These are phyloP conservation scores for Crotalaria pallida DNA, from an alignment of 306 rosid species.

Conservation along the genomic window DNA sequence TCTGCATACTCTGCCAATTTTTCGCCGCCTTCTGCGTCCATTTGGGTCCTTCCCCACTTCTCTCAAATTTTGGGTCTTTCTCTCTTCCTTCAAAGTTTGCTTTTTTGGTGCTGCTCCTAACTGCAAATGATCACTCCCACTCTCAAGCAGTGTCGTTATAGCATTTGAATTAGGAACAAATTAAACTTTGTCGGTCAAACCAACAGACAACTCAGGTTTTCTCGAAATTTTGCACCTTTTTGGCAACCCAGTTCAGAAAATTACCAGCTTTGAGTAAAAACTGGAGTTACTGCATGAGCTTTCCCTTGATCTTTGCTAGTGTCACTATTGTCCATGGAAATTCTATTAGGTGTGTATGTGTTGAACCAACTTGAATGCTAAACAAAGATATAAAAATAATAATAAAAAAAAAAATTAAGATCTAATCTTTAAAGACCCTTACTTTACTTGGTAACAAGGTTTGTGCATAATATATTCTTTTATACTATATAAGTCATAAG, in stretches of 20 bases:
- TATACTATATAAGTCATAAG: background rate
- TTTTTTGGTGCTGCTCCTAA: conserved; percentile 24
- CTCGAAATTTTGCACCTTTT: conserved; percentile 30
- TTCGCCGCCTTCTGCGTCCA: conserved; percentile 67
- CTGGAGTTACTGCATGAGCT: conserved; percentile 18
- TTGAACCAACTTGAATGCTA: conserved; percentile 19
- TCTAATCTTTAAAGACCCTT: conserved; percentile 27
- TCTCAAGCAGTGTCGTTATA: conserved; percentile 18
- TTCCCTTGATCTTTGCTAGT: conserved; percentile 29
- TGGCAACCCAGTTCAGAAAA: conserved; percentile 7
- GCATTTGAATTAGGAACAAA: conserved; percentile 58
- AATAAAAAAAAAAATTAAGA: conserved; percentile 22
- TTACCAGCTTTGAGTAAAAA: conserved; percentile 20
- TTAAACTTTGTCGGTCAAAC: conserved; percentile 20
- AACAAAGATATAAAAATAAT: background rate
- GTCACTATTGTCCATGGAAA: conserved; percentile 29
- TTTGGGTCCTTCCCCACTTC: conserved; percentile 30
- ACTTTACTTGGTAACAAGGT: conserved; percentile 39
- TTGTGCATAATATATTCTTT: conserved; percentile 28
- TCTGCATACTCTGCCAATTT: conserved; percentile 41
- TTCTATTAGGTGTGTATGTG: conserved; percentile 9
- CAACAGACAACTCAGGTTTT: conserved; percentile 34
- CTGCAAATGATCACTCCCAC: conserved; percentile 24
- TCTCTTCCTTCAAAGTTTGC: conserved; percentile 31
- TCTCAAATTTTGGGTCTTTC: conserved; percentile 27